Evolutionary conservation across 2,329 filamentous ascomycete species (phyloP).

Genomic region (Xylaria sp.): DNA sequence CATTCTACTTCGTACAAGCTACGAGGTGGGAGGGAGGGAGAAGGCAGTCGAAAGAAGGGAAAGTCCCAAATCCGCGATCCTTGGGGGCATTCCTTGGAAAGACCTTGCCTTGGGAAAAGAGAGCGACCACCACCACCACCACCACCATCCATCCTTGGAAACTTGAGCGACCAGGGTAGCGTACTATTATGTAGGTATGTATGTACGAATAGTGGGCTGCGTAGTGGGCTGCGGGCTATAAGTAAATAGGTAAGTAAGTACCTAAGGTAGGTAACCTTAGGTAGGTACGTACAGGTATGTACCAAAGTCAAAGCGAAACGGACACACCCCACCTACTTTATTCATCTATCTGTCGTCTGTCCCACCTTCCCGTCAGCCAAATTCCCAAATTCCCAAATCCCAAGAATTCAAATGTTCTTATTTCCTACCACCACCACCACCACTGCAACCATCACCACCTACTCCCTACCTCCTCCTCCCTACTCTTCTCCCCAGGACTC

Average conservation of each 20-base stretch:
- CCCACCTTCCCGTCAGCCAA: conserved; percentile 29
- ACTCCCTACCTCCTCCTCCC: not conserved
- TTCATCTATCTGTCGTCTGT: conserved; percentile 21
- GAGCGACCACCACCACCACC: no score
- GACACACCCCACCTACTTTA: not conserved
- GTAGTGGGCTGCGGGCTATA: not conserved
- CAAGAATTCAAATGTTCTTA: conserved; percentile 18
- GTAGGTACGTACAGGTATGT: no score
- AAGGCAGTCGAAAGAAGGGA: not conserved
- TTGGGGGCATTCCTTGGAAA: not conserved
- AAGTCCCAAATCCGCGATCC: conserved; percentile 4
- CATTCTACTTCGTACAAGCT: no score
- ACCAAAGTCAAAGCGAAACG: conserved; percentile 4
- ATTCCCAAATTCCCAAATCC: conserved; percentile 22
- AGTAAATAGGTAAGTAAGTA: no score
- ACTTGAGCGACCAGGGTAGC: conserved; percentile 2
- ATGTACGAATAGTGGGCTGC: not conserved
- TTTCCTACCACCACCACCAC: not conserved
- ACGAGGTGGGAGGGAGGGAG: not conserved
- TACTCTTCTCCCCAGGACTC: not conserved
- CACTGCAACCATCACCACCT: no score
- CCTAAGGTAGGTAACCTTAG: no score
- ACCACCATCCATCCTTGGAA: not conserved
- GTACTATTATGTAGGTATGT: not conserved
- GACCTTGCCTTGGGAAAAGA: not conserved